Conservation (phyloP, 2,329 filamentous ascomycete species). For the Trichoderma sp. region DNA sequence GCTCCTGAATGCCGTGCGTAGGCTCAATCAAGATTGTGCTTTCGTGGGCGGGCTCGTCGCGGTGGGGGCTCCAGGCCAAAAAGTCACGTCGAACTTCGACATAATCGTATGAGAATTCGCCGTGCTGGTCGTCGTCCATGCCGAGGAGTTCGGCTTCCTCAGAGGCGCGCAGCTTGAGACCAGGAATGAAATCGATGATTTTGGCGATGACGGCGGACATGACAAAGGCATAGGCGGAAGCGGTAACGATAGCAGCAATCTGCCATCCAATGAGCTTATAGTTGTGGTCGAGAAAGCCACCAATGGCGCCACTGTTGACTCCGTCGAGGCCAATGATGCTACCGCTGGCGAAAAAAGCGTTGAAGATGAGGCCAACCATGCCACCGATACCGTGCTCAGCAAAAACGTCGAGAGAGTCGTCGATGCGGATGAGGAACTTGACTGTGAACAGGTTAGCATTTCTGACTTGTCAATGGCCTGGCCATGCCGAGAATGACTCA, state of each 20-base stretch:
- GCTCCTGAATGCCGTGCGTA: constrained; percentile 72
- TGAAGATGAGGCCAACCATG: constrained; percentile 71
- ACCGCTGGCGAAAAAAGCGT: constrained; percentile 69
- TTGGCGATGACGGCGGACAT: constrained; percentile 74
- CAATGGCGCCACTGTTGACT: constrained; percentile 67
- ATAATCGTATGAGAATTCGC: constrained; percentile 89
- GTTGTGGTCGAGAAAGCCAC: constrained; percentile 76
- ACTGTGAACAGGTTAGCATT: constrained; percentile 38
- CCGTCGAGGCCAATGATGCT: constrained; percentile 75
- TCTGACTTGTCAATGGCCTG: background rate
- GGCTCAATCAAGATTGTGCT: constrained; percentile 61
- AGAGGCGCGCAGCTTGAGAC: constrained; percentile 75
- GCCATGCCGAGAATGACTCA: constrained; percentile 30
- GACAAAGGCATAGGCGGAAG: constrained; percentile 68
- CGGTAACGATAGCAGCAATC: constrained; percentile 72
- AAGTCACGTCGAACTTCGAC: constrained; percentile 87
- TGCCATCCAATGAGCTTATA: constrained; percentile 77
- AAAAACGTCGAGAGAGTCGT: constrained; percentile 72
- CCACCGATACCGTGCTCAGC: constrained; percentile 71
- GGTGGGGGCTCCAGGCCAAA: constrained; percentile 81
- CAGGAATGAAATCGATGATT: constrained; percentile 72
- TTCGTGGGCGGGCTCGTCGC: constrained; percentile 61
- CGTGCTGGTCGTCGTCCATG: constrained; percentile 88
- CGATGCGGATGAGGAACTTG: constrained; percentile 64
- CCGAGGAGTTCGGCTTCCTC: constrained; percentile 83